These are phyloP conservation scores for Trichoderma reesei DNA, from an alignment of 495 filamentous ascomycete species.

Conservation along the genomic window DNA sequence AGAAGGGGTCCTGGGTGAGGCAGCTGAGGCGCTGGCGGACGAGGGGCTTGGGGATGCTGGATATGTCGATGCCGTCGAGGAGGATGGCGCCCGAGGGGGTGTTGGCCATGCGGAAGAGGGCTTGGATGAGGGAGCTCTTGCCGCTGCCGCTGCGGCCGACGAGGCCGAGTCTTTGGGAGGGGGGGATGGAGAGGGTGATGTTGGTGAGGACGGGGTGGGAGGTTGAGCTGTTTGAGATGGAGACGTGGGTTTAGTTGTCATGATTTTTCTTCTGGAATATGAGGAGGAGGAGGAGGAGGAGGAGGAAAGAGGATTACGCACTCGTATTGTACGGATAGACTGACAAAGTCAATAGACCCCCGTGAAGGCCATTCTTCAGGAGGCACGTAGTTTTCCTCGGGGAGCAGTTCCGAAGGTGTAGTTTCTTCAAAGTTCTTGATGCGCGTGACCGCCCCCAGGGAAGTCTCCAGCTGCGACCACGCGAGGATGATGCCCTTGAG, in stretches of 20 bases:
- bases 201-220: slow-evolving; percentile 10
- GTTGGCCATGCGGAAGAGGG: slow-evolving; percentile 31
- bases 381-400: slow-evolving; percentile 30
- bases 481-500: slow-evolving; percentile 26
- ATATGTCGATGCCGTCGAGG: slow-evolving; percentile 34
- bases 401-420: slow-evolving; percentile 33
- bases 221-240: neutral
- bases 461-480: slow-evolving; percentile 34
- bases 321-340: slow-evolving; percentile 22
- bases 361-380: slow-evolving; percentile 32
- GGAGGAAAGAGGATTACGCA: too few relatives aligned
- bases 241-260: neutral
- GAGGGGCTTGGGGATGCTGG: slow-evolving; percentile 17
- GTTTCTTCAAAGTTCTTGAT: slow-evolving; percentile 45
- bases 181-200: slow-evolving; percentile 15
- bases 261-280: neutral
- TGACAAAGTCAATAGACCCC: slow-evolving; percentile 41
- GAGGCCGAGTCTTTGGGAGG: slow-evolving; percentile 36
- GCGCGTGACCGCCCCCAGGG: slow-evolving; percentile 38
- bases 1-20: slow-evolving; percentile 37
- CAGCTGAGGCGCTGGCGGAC: slow-evolving; percentile 27
- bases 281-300: neutral
- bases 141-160: slow-evolving; percentile 40
- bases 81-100: slow-evolving; percentile 23
- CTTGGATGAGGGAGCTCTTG: slow-evolving; percentile 28